Evolutionary conservation across 768 basidiomycete species (phyloP), one percentile per base, ranked within the genome.

Genomic region (Tricholoma bakamatsutake): DNA sequence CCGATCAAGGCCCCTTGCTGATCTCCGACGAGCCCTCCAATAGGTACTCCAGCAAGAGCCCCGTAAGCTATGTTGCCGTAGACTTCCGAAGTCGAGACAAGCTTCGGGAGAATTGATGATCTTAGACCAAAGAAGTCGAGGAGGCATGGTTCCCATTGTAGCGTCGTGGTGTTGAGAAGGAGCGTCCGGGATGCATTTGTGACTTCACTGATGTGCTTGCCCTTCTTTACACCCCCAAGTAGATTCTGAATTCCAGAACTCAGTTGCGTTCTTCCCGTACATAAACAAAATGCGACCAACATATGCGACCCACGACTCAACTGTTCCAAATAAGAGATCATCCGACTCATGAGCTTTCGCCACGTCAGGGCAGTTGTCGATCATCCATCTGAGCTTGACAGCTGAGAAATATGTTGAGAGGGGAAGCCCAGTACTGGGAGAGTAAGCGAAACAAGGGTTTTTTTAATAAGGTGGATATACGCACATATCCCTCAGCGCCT

Each of bases 321-420:
- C 87, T 2, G 97, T 99, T 21, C 97, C 97, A 65, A 98, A 94
- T 18, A 87, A 73, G 11, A 98, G 79, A 57, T 90, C 81, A 69
- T 93, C 92, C 35, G 80, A 72, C 37, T 88, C 83, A 65, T 94
- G 87, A 0, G 97, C 95, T 42, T 80, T 76, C 33, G 77, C 70
- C 53, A 98, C 93, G 30, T 84, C 82, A 3, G 80, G 77, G 65
- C 87, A 72, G 66, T 98, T 84, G 68, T 96, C 90, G 58, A 96
- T 83, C 89, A 99, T 93, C 96, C 96, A 99, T 45, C 90, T 83
- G 59, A 97, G 78, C 73, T 98, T 98, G 69, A 97, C 87, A 15
- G 88, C 96, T 21, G 95, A 97, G 74, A 99, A 99, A 73, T 99
- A 99, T 0, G 96, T 98, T 13, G 95, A 97, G 7, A 98, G 78